A percentile compares a stretch with the other conserved stretches of the same genome.
phyloP scores from a whole-genome alignment of 1,284 basidiomycete species.

The Pholiota adiposa region DNA sequence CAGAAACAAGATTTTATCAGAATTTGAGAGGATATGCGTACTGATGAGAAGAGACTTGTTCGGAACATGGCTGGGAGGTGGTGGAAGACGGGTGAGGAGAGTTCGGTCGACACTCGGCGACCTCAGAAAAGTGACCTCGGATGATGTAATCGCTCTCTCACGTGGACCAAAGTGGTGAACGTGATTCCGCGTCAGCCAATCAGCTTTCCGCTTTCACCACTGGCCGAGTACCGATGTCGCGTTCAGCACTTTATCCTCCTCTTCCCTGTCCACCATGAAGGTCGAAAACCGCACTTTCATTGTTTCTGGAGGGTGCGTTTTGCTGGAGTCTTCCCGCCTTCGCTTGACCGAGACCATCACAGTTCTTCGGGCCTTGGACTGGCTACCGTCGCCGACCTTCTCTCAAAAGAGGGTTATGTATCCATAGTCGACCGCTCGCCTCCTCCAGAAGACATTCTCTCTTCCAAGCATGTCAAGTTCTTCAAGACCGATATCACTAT shows the following conservation, averaged over 20 bases:
- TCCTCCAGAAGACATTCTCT: conserved; percentile 34
- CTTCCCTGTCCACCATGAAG: conserved; percentile 49
- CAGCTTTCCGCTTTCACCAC: conserved; percentile 17
- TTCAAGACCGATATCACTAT: conserved; percentile 50
- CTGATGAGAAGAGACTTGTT: conserved; percentile 46
- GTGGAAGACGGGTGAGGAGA: conserved; percentile 1
- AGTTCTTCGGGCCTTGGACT: conserved; percentile 61
- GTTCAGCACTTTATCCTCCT: too few relatives aligned
- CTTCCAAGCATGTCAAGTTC: conserved; percentile 40
- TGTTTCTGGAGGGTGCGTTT: conserved; percentile 54
- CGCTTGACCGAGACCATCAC: conserved; percentile 4
- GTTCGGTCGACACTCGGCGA: neutral
- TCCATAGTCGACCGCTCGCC: conserved; percentile 53
- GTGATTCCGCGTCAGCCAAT: conserved; percentile 25
- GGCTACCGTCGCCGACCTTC: conserved; percentile 50
- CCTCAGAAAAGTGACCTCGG: conserved; percentile 6
- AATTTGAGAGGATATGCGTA: conserved; percentile 31
- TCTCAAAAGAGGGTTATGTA: conserved; percentile 45
- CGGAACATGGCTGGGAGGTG: conserved; percentile 44
- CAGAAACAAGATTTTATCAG: neutral
- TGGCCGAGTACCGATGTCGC: conserved; percentile 6
- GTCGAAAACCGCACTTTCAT: conserved; percentile 52
- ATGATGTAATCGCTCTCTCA: conserved; percentile 21
- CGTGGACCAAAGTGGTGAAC: conserved; percentile 12
- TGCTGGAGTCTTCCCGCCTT: neutral